Conservation (phyloP, 768 basidiomycete species). For the Tricholoma flavovirens region DNA sequence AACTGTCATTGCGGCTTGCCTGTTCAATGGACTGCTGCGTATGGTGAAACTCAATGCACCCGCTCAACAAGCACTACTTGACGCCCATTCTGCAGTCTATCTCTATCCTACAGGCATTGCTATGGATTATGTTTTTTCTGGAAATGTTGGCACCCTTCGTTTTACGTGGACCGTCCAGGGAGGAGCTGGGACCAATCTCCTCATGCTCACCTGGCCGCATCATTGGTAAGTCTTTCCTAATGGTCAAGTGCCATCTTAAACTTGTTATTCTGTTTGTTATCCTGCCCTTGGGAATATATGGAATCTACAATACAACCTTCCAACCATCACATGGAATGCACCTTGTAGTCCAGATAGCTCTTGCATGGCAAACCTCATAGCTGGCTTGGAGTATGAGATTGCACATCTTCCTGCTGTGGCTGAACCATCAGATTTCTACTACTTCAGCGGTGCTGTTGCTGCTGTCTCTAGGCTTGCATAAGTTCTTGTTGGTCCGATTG, state of each 20-base stretch:
- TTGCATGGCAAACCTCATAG: conserved; percentile 22
- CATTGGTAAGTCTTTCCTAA: conserved; percentile 19
- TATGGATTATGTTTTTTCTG: conserved; percentile 24
- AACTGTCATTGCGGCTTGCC: conserved; percentile 16
- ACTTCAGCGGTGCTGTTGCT: conserved; percentile 25
- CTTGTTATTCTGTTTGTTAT: background rate
- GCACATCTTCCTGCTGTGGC: conserved; percentile 40
- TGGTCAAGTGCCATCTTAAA: background rate
- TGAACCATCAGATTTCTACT: conserved; percentile 34
- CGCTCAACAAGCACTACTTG: conserved; percentile 22
- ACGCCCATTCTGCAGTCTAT: conserved; percentile 25
- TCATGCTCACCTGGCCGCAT: conserved; percentile 31
- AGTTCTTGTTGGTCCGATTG: conserved; percentile 4
- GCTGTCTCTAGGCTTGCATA: conserved; percentile 25
- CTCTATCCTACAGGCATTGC: conserved; percentile 24
- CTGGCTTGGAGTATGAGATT: conserved; percentile 41
- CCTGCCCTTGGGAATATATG: conserved; percentile 25
- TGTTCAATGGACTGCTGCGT: conserved; percentile 26
- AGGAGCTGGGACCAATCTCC: conserved; percentile 20
- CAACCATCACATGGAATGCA: conserved; percentile 17
- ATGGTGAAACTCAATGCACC: conserved; percentile 23
- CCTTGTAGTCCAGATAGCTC: conserved; percentile 27
- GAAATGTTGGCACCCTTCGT: conserved; percentile 22
- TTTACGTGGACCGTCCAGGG: conserved; percentile 29
- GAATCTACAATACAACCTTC: conserved; percentile 24